Evolutionary conservation across 2,329 filamentous ascomycete genomes (phyloP).

Genomic region (Escovopsis sp.): DNA sequence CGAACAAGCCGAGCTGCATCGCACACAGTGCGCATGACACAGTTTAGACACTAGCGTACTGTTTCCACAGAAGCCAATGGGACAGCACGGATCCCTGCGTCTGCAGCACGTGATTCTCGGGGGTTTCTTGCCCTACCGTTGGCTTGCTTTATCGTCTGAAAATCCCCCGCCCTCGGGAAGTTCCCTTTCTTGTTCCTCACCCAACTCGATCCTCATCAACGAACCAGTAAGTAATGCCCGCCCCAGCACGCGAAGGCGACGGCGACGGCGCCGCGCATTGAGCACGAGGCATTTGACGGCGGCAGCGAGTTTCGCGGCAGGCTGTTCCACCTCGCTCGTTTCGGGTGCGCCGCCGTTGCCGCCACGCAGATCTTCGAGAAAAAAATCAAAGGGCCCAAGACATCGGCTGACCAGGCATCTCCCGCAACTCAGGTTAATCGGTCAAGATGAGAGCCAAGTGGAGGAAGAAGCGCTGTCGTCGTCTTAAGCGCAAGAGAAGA

Average conservation of each 20-base stretch:
- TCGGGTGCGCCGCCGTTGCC: no score
- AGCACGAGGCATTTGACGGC: conserved; percentile 1
- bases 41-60: not conserved
- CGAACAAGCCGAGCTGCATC: not conserved
- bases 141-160: conserved; percentile 15
- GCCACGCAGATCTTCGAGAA: no score
- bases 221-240: conserved; percentile 22
- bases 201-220: conserved; percentile 30
- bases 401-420: no score
- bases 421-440: conserved; percentile 12
- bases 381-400: no score
- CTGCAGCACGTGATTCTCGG: conserved; percentile 17
- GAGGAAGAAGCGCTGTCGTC: conserved; percentile 99
- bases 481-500: conserved; percentile 99
- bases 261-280: not conserved
- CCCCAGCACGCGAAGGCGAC: not conserved
- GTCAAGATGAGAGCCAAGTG: conserved; percentile 87
- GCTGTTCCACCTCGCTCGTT: no score
- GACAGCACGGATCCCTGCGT: not conserved
- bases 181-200: conserved; percentile 21
- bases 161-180: conserved; percentile 15
- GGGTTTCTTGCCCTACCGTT: conserved; percentile 23
- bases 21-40: conserved; percentile 1
- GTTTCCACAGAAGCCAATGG: not conserved
- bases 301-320: no score